Evolutionary conservation across 345 rosid species (phyloP).

Genomic region (Hevea brasiliensis): DNA sequence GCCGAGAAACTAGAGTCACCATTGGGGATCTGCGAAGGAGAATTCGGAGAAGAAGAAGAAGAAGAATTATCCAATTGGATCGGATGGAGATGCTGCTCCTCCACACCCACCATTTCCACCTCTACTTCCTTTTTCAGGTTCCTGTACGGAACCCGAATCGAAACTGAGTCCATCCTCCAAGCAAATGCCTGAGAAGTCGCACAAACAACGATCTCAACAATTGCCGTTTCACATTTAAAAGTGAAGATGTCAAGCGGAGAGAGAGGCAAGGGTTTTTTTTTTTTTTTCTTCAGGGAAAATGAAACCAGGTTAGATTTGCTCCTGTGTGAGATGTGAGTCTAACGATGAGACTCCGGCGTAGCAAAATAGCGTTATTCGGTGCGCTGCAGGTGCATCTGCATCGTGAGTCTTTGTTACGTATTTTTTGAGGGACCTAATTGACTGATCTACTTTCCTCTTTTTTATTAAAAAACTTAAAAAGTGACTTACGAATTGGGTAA

Average conservation of each 20-base stretch:
- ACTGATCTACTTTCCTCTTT: too few relatives aligned
- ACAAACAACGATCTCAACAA: not conserved
- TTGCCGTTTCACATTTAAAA: slow-evolving; percentile 2
- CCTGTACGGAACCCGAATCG: slow-evolving; percentile 49
- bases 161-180: slow-evolving; percentile 26
- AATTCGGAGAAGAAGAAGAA: slow-evolving; percentile 31
- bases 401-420: not conserved
- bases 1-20: slow-evolving; percentile 26
- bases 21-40: slow-evolving; percentile 28
- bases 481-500: not conserved
- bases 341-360: not conserved
- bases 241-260: not conserved
- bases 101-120: slow-evolving; percentile 59
- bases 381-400: not conserved
- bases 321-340: not conserved
- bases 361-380: not conserved
- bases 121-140: slow-evolving; percentile 70
- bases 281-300: too few relatives aligned
- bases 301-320: too few relatives aligned
- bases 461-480: not conserved
- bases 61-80: slow-evolving; percentile 37
- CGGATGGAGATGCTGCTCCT: slow-evolving; percentile 27
- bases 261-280: too few relatives aligned
- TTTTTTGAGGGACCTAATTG: not conserved
- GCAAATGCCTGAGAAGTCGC: not conserved